Conservation (phyloP, 805 yeast species). For the Barnettozyma sp. region DNA sequence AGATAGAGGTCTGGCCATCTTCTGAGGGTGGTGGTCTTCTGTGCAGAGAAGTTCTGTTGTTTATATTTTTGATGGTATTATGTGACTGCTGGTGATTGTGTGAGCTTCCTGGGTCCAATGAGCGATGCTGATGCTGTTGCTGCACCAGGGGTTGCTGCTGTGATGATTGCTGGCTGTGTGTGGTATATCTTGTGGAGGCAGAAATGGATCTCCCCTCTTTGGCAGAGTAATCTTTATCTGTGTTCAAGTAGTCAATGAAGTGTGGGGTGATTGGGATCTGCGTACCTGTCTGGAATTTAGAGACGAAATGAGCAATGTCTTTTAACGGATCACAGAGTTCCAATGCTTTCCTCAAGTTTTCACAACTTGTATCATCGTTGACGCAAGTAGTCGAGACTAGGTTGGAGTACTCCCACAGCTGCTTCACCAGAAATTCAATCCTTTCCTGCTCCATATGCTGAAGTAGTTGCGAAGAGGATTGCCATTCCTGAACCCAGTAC, state of each 20-base stretch:
- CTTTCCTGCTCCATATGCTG: slow-evolving; percentile 70
- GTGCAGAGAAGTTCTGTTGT: slow-evolving; percentile 7
- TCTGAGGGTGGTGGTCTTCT: slow-evolving; percentile 28
- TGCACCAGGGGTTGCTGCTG: neutral
- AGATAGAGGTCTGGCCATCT: slow-evolving; percentile 25
- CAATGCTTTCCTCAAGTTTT: slow-evolving; percentile 55
- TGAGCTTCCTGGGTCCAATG: slow-evolving; percentile 6
- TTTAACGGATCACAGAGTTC: slow-evolving; percentile 59
- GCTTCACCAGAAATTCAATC: slow-evolving; percentile 59
- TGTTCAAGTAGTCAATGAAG: slow-evolving; percentile 50
- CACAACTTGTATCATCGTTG: slow-evolving; percentile 70
- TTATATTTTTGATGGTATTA: slow-evolving; percentile 9
- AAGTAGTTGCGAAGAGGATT: slow-evolving; percentile 48
- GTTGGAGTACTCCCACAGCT: slow-evolving; percentile 74
- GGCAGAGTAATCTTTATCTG: slow-evolving; percentile 18
- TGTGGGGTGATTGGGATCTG: slow-evolving; percentile 51
- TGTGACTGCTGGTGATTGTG: slow-evolving; percentile 5
- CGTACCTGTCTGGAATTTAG: slow-evolving; percentile 56
- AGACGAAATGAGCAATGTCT: slow-evolving; percentile 51
- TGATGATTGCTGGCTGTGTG: slow-evolving; percentile 5
- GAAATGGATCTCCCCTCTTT: slow-evolving; percentile 16
- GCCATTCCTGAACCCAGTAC: slow-evolving; percentile 70
- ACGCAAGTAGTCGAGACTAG: slow-evolving; percentile 70
- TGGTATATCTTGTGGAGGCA: slow-evolving; percentile 13
- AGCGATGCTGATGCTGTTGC: neutral